Evolutionary conservation across 768 basidiomycete genomes (phyloP).

Genomic region (Termitomyces sp.): DNA sequence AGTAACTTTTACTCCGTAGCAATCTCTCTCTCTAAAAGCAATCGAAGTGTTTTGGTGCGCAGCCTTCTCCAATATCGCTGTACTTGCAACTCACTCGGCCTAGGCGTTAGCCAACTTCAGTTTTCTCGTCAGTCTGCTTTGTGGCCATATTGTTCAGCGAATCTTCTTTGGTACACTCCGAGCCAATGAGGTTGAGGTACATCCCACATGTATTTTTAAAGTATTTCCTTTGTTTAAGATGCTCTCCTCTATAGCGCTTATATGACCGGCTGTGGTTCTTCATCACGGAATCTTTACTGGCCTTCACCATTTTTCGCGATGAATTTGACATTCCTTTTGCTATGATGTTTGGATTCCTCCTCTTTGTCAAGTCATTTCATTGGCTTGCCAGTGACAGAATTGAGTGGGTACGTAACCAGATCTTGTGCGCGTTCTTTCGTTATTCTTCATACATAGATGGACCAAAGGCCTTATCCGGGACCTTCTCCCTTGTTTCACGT

Average conservation of each 20-base stretch:
- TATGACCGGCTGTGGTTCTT: slow-evolving; percentile 98
- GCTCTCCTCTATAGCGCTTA: slow-evolving; percentile 58
- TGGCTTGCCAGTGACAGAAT: slow-evolving; percentile 95
- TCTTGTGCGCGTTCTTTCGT: not conserved
- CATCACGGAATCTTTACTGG: slow-evolving; percentile 91
- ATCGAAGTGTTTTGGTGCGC: slow-evolving; percentile 84
- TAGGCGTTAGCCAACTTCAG: slow-evolving; percentile 92
- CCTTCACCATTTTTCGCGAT: slow-evolving; percentile 96
- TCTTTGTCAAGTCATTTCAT: slow-evolving; percentile 96
- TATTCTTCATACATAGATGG: slow-evolving; percentile 65
- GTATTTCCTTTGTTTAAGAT: not conserved
- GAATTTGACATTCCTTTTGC: slow-evolving; percentile 92
- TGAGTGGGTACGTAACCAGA: slow-evolving; percentile 69
- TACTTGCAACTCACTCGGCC: slow-evolving; percentile 1
- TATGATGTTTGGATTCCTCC: slow-evolving; percentile 89
- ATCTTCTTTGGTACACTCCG: slow-evolving; percentile 90
- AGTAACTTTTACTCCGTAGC: slow-evolving; percentile 94
- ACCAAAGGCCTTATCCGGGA: slow-evolving; percentile 87
- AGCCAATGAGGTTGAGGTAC: slow-evolving; percentile 87
- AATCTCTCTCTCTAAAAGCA: slow-evolving; percentile 89
- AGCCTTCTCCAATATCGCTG: not conserved
- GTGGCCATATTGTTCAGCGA: slow-evolving; percentile 73
- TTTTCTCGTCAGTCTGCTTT: slow-evolving; percentile 67
- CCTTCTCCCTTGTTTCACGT: slow-evolving; percentile 81
- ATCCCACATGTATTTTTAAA: slow-evolving; percentile 13